Evolutionary conservation across 2,329 filamentous ascomycete species (phyloP).

Genomic region (Verticillium longisporum): DNA sequence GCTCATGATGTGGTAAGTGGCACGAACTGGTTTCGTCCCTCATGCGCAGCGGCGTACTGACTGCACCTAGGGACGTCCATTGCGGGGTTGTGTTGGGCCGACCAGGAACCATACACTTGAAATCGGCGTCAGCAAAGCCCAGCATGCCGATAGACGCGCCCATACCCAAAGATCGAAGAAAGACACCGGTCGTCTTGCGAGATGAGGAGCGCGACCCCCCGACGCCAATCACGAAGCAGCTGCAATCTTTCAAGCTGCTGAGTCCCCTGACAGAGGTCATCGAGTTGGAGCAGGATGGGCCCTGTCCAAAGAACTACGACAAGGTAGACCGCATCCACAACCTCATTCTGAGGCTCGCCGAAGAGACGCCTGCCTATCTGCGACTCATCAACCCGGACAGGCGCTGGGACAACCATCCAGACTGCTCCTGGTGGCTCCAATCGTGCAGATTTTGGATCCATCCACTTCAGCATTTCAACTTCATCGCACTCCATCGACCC

Average conservation of each 20-base stretch:
- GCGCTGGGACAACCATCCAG: slow-evolving; percentile 45
- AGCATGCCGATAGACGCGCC: slow-evolving; percentile 47
- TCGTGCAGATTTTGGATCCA: slow-evolving; percentile 37
- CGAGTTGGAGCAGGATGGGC: slow-evolving; percentile 48
- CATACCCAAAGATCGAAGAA: slow-evolving; percentile 37
- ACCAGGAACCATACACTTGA: slow-evolving; percentile 47
- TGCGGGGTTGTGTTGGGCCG: slow-evolving; percentile 48
- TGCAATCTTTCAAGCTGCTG: slow-evolving; percentile 43
- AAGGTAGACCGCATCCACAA: slow-evolving; percentile 49
- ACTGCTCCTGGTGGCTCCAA: slow-evolving; percentile 51
- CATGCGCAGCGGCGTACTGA: slow-evolving; percentile 1
- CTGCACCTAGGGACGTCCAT: slow-evolving; percentile 43
- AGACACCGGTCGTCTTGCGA: slow-evolving; percentile 40
- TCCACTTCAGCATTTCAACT: slow-evolving; percentile 39
- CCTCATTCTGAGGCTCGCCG: slow-evolving; percentile 39
- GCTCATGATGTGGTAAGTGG: slow-evolving; percentile 32
- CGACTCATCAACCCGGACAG: slow-evolving; percentile 50
- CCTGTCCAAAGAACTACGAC: slow-evolving; percentile 45
- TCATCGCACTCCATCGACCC: slow-evolving; percentile 54
- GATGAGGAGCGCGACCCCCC: slow-evolving; percentile 42
- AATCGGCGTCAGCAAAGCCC: slow-evolving; percentile 34
- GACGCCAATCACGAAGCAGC: slow-evolving; percentile 45
- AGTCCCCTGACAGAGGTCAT: slow-evolving; percentile 45
- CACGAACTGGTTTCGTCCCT: neutral
- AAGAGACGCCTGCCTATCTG: slow-evolving; percentile 44